Conservation (phyloP, 2,329 filamentous ascomycete genomes). For the Talaromyces islandicus region DNA sequence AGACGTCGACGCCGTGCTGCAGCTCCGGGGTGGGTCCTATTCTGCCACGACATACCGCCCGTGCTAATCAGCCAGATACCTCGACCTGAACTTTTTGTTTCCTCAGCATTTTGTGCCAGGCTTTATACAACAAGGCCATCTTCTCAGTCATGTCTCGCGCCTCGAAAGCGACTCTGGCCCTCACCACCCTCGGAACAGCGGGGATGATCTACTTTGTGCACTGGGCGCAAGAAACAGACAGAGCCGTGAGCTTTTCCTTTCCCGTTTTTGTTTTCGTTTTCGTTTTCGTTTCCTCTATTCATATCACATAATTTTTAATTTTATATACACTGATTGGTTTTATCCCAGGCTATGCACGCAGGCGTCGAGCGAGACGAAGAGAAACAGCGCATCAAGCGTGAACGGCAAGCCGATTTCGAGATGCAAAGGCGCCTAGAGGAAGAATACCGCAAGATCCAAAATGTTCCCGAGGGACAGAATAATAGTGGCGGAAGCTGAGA, state of each 20-base stretch:
- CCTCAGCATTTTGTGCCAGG: neutral
- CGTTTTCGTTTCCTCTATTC: neutral
- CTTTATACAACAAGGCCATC: neutral
- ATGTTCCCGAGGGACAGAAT: conserved; percentile 52
- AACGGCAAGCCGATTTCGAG: conserved; percentile 91
- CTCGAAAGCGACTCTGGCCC: conserved; percentile 76
- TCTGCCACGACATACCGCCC: conserved; percentile 29
- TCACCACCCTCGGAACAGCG: conserved; percentile 69
- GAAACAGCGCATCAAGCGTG: conserved; percentile 81
- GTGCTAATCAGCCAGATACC: neutral
- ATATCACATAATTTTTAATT: neutral
- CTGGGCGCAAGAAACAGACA: conserved; percentile 77
- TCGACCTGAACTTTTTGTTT: neutral
- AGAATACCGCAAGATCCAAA: conserved; percentile 86
- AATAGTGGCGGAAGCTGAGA: conserved; percentile 13
- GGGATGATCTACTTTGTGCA: conserved; percentile 81
- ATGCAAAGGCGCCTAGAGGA: conserved; percentile 79
- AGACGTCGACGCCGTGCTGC: conserved; percentile 1
- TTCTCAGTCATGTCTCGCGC: conserved; percentile 70
- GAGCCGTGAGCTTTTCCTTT: conserved; percentile 55
- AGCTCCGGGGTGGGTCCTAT: conserved; percentile 9
- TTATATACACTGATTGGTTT: neutral
- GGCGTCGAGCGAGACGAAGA: conserved; percentile 94
- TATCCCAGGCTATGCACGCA: conserved; percentile 74
- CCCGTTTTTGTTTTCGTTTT: neutral